phyloP scores from a whole-genome alignment of 768 basidiomycete genomes.

The Lactifluus subvellereus region DNA sequence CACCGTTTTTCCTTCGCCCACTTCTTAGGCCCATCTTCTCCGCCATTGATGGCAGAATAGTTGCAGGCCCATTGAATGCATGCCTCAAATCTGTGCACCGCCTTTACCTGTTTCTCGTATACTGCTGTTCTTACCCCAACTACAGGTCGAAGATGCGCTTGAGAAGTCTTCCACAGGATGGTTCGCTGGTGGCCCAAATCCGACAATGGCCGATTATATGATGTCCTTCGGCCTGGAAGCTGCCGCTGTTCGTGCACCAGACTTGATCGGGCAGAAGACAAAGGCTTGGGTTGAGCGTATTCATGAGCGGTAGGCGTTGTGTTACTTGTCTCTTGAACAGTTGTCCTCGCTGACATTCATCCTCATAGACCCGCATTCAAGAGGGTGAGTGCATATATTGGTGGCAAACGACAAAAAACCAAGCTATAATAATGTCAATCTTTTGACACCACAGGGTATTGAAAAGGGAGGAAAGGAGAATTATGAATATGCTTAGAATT shows the following conservation, averaged over 20 bases:
- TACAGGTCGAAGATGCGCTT: conserved; percentile 14
- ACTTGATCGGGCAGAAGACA: conserved; percentile 32
- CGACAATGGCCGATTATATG: conserved; percentile 43
- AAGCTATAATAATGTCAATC: conserved; percentile 2
- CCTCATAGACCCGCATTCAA: conserved; percentile 32
- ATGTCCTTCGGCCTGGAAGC: conserved; percentile 39
- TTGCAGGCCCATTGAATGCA: conserved; percentile 31
- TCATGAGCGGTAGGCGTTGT: conserved; percentile 33
- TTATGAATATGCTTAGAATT: neutral
- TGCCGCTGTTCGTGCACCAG: conserved; percentile 18
- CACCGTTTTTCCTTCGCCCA: conserved; percentile 37
- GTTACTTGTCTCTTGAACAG: neutral
- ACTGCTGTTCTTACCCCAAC: neutral
- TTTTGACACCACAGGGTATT: conserved; percentile 19
- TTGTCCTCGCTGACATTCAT: neutral
- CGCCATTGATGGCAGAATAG: conserved; percentile 26
- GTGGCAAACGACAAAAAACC: neutral
- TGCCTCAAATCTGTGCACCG: conserved; percentile 28
- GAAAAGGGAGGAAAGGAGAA: conserved; percentile 29
- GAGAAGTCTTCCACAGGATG: conserved; percentile 24
- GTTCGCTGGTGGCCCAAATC: conserved; percentile 39
- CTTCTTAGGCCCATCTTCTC: conserved; percentile 31
- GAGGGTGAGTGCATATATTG: conserved; percentile 26
- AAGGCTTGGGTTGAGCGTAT: conserved; percentile 36
- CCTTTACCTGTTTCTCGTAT: neutral